Evolutionary conservation across 2,329 filamentous ascomycete genomes (phyloP), one percentile per base, ranked within the genome.

Genomic region (Chrysosporium queenslandicum): DNA sequence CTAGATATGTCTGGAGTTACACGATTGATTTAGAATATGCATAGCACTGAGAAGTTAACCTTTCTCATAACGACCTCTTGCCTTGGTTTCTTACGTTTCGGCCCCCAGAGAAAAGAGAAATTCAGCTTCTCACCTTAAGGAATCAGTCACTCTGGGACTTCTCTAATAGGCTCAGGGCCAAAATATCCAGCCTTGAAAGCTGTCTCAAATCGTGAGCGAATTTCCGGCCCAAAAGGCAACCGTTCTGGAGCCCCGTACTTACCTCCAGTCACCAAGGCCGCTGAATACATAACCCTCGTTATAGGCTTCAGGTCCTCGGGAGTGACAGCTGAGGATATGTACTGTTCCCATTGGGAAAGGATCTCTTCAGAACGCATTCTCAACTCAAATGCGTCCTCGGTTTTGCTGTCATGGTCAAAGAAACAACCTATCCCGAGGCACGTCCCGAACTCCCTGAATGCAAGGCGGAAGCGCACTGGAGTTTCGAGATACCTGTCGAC

Each of bases 231-330:
- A n/a, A n/a, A n/a, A n/a, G n/a, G n/a, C n/a, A n/a, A n/a, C n/a
- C n/a, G n/a, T n/a, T n/a, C n/a, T n/a, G n/a, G n/a, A n/a, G n/a
- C n/a, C n/a, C n/a, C n/a, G n/a, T n/a, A n/a, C 74, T 73, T 58
- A 79, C 77, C 75, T 58, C 77, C 77, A 3, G 77, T 75, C 46
- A 77, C 70, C 57, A 80, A 58, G 30, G 77, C 77, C 3, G 77
- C 68, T 12, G 77, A 74, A 65, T 78, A 79, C 77, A 81, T 81
- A 36, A 76, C 76, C 20, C 70, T 63, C 3, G 76, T 79, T 37
- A 81, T 81, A 0, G 77, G 77, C 41, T 68, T 64, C 56, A 80
- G 58, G 42, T 77, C 75, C 3, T 69, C 61, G 12, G 70, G 65
- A 1, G 69, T 62, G 18, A 65, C 57, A 14, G 58, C 58, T 20